Percentiles rank a stretch among this genome's conserved stretches.
Evolutionary conservation across 2,329 filamentous ascomycete genomes (phyloP).

Genomic region (Beauveria australis): DNA sequence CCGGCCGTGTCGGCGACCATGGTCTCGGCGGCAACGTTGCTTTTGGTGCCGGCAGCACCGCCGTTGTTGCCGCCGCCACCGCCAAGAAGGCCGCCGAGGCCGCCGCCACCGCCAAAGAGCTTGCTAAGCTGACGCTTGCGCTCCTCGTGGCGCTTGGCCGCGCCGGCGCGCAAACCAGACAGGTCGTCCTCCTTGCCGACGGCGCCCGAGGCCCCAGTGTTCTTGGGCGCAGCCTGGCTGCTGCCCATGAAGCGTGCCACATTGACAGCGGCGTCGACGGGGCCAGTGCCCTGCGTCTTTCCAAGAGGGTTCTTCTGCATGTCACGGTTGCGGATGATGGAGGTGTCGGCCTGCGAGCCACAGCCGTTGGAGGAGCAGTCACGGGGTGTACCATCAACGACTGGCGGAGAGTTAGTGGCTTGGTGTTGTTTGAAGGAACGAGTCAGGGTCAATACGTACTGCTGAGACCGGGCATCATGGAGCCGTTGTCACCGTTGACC

Average conservation of each 20-base stretch:
- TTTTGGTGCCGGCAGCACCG: constrained; percentile 26
- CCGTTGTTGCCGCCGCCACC: constrained; percentile 1
- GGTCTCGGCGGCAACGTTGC: constrained; percentile 31
- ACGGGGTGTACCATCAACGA: constrained; percentile 58
- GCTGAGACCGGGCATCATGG: constrained; percentile 51
- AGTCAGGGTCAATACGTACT: constrained; percentile 14
- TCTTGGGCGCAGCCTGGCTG: constrained; percentile 26
- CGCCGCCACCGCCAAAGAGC: constrained; percentile 17
- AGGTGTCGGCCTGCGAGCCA: constrained; percentile 61
- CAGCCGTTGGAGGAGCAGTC: constrained; percentile 54
- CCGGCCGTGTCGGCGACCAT: constrained; percentile 44
- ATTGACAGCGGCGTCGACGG: constrained; percentile 48
- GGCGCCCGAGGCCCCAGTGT: constrained; percentile 29
- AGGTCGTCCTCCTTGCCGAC: constrained; percentile 38
- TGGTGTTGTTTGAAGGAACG: background rate
- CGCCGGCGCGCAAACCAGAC: constrained; percentile 18
- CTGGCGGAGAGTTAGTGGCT: constrained; percentile 20
- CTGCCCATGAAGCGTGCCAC: constrained; percentile 52
- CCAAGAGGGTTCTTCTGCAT: constrained; percentile 52
- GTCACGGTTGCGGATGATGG: constrained; percentile 57
- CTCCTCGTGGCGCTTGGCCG: constrained; percentile 15
- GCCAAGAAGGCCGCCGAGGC: constrained; percentile 10
- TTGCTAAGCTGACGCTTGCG: constrained; percentile 23
- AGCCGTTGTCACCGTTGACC: constrained; percentile 51
- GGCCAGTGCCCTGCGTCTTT: constrained; percentile 51